Conservation (phyloP, 805 yeast species). For the Zygotorulaspora florentina region DNA sequence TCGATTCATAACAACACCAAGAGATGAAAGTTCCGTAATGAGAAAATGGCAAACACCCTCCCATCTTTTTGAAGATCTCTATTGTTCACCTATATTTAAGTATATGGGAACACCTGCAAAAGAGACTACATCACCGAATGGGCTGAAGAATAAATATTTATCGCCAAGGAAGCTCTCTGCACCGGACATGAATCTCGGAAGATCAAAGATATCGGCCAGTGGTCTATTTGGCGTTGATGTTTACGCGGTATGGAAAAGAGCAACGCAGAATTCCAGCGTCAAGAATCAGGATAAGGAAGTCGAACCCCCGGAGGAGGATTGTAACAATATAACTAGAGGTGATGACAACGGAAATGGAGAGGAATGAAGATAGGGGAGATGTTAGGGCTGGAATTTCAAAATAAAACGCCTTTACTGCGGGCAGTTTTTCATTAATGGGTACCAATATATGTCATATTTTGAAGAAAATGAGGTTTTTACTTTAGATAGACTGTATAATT, state of each 20-base stretch:
- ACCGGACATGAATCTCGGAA: conserved; percentile 10
- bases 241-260: conserved; percentile 35
- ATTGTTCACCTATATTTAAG: conserved; percentile 32
- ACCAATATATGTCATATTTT: background rate
- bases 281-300: background rate
- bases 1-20: conserved; percentile 24
- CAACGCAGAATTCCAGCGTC: conserved; percentile 16
- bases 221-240: conserved; percentile 36
- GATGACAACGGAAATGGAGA: conserved; percentile 1
- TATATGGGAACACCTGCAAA: conserved; percentile 23
- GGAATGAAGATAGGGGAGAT: conserved; percentile 3
- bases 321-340: background rate
- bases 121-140: conserved; percentile 19
- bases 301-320: conserved; percentile 3
- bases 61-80: conserved; percentile 32
- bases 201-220: conserved; percentile 27
- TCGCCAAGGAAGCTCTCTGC: conserved; percentile 19
- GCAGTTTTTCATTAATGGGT: background rate
- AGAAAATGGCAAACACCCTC: conserved; percentile 36
- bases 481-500: background rate
- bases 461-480: background rate
- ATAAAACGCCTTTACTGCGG: no score
- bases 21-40: conserved; percentile 19
- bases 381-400: background rate
- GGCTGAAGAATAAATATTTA: conserved; percentile 7